These are phyloP conservation scores for Claviceps sorghi DNA, from an alignment of 2,329 filamentous ascomycete species.

Conservation along the genomic window DNA sequence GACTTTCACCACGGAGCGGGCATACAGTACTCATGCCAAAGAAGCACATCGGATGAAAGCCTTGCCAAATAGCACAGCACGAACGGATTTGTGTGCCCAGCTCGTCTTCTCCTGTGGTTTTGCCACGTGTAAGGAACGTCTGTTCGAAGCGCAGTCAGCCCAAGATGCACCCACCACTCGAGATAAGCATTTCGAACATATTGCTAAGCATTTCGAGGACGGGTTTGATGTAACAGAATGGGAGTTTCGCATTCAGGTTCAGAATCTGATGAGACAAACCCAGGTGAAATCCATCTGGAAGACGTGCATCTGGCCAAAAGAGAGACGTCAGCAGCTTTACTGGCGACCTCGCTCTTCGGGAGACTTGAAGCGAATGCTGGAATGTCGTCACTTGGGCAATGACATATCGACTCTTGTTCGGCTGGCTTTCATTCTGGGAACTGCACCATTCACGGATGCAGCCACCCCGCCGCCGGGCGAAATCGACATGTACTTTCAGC, in stretches of 20 bases:
- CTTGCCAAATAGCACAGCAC: slow-evolving; percentile 25
- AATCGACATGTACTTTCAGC: slow-evolving; percentile 24
- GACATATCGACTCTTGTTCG: slow-evolving; percentile 28
- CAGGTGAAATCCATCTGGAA: slow-evolving; percentile 31
- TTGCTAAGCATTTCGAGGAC: slow-evolving; percentile 31
- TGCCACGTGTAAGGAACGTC: slow-evolving; percentile 25
- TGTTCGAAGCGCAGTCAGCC: slow-evolving; percentile 25
- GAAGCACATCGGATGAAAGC: slow-evolving; percentile 27
- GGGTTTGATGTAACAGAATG: slow-evolving; percentile 27
- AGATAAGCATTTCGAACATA: slow-evolving; percentile 32
- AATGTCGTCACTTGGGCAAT: slow-evolving; percentile 27
- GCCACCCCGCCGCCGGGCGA: slow-evolving; percentile 23
- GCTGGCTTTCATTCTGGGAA: slow-evolving; percentile 28
- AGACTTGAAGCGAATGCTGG: slow-evolving; percentile 29
- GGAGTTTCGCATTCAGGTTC: slow-evolving; percentile 29
- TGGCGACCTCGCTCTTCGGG: slow-evolving; percentile 28
- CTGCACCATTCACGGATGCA: slow-evolving; percentile 22
- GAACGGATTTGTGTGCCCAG: slow-evolving; percentile 27
- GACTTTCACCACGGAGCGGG: slow-evolving; percentile 30
- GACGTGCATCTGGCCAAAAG: slow-evolving; percentile 30
- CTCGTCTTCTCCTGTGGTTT: slow-evolving; percentile 31
- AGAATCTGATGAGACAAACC: slow-evolving; percentile 29
- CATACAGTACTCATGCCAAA: slow-evolving; percentile 30
- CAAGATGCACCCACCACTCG: slow-evolving; percentile 22
- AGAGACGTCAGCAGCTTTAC: slow-evolving; percentile 23